Conservation (phyloP, 2,329 filamentous ascomycete genomes). For the Fusarium neocosmosporiellum region DNA sequence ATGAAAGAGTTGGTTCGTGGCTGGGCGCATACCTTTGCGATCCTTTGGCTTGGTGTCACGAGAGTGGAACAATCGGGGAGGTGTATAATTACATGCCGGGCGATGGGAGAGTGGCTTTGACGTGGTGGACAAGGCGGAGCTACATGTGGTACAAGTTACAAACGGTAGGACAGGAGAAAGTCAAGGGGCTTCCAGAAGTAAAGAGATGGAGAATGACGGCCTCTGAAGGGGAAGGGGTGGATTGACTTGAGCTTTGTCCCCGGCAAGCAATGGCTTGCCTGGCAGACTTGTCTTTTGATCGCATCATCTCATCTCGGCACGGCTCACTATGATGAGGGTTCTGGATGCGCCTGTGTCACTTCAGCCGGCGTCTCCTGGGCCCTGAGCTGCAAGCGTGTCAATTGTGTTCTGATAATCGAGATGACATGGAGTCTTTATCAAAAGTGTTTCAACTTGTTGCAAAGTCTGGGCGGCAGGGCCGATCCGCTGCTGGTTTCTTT, state of each 20-base stretch:
- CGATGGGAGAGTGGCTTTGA: background rate
- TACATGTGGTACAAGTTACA: background rate
- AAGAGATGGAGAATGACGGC: background rate
- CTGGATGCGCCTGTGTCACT: background rate
- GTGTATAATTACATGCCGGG: background rate
- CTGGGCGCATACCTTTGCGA: background rate
- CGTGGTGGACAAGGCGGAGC: background rate
- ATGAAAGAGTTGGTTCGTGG: background rate
- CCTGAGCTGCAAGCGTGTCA: background rate
- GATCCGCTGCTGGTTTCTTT: background rate
- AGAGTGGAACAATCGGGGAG: background rate
- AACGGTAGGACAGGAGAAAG: background rate
- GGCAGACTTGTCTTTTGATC: background rate
- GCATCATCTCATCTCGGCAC: background rate
- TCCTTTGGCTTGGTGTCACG: background rate
- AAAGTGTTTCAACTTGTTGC: constrained; percentile 14
- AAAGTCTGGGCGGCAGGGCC: background rate
- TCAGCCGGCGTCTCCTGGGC: background rate
- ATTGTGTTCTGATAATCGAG: constrained; percentile 23
- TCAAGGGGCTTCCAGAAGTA: background rate
- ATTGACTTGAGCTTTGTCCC: background rate
- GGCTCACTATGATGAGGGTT: background rate
- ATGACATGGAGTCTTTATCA: background rate
- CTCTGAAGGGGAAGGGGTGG: background rate
- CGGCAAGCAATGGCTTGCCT: background rate